Conservation (phyloP, 129 eudicot genomes). For the Pulicaria dysenterica region DNA sequence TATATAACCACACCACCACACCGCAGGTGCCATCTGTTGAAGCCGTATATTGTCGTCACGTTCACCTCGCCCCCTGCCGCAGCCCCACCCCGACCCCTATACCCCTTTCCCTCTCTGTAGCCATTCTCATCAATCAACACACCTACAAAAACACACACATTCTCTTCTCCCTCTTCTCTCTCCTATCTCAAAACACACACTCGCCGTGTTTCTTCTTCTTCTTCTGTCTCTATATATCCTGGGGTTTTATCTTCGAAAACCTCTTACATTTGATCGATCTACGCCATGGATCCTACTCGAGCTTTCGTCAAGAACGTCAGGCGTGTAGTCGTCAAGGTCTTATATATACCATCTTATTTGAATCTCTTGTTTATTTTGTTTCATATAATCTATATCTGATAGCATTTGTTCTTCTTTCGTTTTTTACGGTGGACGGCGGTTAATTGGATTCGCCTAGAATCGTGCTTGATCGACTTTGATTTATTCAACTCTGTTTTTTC, state of each 20-base stretch:
- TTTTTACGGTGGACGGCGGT: background rate
- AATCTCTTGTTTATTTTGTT: background rate
- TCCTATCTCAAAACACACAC: slow-evolving; percentile 18
- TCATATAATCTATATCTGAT: background rate
- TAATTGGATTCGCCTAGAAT: slow-evolving; percentile 30
- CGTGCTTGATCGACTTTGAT: slow-evolving; percentile 33
- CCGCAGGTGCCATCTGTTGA: slow-evolving; percentile 41
- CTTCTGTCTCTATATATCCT: background rate
- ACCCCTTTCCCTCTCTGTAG: slow-evolving; percentile 14
- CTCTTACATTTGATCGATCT: slow-evolving; percentile 15
- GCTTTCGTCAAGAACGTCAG: slow-evolving; percentile 71
- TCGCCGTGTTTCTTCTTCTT: background rate
- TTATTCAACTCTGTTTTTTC: slow-evolving; percentile 32
- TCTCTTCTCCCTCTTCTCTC: slow-evolving; percentile 11
- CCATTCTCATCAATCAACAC: slow-evolving; percentile 30
- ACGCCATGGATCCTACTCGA: slow-evolving; percentile 74
- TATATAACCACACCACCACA: slow-evolving; percentile 22
- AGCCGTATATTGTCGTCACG: slow-evolving; percentile 42
- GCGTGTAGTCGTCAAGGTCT: slow-evolving; percentile 84
- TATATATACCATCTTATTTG: background rate
- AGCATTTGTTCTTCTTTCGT: background rate
- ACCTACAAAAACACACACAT: slow-evolving; percentile 29
- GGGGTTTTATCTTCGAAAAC: slow-evolving; percentile 9
- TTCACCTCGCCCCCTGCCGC: slow-evolving; percentile 32
- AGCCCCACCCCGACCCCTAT: slow-evolving; percentile 26